These are phyloP conservation scores for Moesziomyces antarcticus DNA, from an alignment of 1,284 basidiomycete species.

Conservation along the genomic window DNA sequence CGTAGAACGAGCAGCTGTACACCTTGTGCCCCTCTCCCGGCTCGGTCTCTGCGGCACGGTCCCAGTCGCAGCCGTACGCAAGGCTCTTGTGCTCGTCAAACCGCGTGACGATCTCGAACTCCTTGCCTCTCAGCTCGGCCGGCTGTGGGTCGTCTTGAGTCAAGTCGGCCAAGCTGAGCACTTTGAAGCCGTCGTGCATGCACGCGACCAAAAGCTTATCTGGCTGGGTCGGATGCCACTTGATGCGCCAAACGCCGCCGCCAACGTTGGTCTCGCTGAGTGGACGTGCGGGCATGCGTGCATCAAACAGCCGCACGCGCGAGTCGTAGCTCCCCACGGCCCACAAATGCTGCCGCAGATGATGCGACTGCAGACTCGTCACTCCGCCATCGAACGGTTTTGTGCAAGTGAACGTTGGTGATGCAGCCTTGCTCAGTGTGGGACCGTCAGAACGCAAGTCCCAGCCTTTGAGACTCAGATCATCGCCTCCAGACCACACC, in stretches of 20 bases:
- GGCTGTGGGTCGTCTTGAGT: slow-evolving; percentile 3
- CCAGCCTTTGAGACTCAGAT: slow-evolving; percentile 89
- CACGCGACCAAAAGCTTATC: slow-evolving; percentile 83
- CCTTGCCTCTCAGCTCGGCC: slow-evolving; percentile 28
- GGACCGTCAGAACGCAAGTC: slow-evolving; percentile 72
- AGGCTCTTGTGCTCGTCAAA: slow-evolving; percentile 85
- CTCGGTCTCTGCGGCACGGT: slow-evolving; percentile 67
- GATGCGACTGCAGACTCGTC: slow-evolving; percentile 88
- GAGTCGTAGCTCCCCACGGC: slow-evolving; percentile 95
- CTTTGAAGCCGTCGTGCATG: slow-evolving; percentile 97
- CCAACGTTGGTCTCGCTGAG: slow-evolving; percentile 78
- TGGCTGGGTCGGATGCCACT: slow-evolving; percentile 83
- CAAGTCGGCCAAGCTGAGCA: slow-evolving; percentile 34
- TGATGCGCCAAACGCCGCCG: slow-evolving; percentile 94
- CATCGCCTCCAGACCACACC: slow-evolving; percentile 94
- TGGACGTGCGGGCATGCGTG: slow-evolving; percentile 76
- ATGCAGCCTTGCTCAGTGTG: slow-evolving; percentile 11
- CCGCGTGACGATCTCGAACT: slow-evolving; percentile 69
- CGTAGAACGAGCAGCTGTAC: slow-evolving; percentile 96
- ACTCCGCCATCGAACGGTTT: slow-evolving; percentile 90
- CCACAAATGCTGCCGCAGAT: slow-evolving; percentile 80
- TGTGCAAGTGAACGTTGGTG: slow-evolving; percentile 76
- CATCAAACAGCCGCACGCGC: slow-evolving; percentile 84
- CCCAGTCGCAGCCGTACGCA: slow-evolving; percentile 97
- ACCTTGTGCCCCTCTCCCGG: slow-evolving; percentile 72